A percentile compares a stretch with the other conserved stretches of the same genome.
These are phyloP conservation scores for Chimonanthus praecox DNA, from an alignment of 164 flowering plant species.

Conservation along the genomic window DNA sequence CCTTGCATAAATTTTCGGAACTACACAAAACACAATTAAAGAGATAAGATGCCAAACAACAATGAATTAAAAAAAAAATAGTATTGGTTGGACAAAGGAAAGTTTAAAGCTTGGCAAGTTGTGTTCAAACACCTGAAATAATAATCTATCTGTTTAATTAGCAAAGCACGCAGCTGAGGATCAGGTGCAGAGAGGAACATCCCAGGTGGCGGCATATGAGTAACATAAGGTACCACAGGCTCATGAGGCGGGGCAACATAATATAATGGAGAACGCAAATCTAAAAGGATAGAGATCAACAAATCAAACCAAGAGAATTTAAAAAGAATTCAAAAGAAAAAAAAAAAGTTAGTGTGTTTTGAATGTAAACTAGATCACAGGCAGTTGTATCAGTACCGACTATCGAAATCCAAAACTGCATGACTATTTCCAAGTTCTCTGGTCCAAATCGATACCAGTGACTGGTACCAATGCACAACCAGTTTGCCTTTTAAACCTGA, in stretches of 20 bases:
- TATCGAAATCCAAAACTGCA: not conserved
- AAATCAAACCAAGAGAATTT: not conserved
- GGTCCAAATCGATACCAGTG: not conserved
- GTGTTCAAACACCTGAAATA: slow-evolving; percentile 60
- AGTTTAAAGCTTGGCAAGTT: not conserved
- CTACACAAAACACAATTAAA: slow-evolving; percentile 24
- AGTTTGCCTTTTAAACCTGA: not conserved
- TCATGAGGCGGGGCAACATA: slow-evolving; percentile 29
- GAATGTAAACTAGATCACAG: not conserved
- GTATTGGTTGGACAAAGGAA: not conserved
- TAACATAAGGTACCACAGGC: slow-evolving; percentile 34
- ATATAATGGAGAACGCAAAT: slow-evolving; percentile 29
- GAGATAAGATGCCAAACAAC: not conserved
- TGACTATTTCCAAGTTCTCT: not conserved
- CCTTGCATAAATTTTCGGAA: slow-evolving; percentile 55
- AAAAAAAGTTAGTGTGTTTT: not conserved
- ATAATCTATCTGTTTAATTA: slow-evolving; percentile 70
- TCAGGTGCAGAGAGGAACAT: slow-evolving; percentile 36
- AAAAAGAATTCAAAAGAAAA: too few species aligned
- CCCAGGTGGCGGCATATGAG: slow-evolving; percentile 27
- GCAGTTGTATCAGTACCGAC: too few species aligned
- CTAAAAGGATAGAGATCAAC: slow-evolving; percentile 10
- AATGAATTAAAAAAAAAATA: not conserved
- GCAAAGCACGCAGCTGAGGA: slow-evolving; percentile 35
- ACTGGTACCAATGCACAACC: not conserved